These are phyloP conservation scores for Tolypocladium pustulatum DNA, from an alignment of 2,329 filamentous ascomycete genomes.

Conservation along the genomic window DNA sequence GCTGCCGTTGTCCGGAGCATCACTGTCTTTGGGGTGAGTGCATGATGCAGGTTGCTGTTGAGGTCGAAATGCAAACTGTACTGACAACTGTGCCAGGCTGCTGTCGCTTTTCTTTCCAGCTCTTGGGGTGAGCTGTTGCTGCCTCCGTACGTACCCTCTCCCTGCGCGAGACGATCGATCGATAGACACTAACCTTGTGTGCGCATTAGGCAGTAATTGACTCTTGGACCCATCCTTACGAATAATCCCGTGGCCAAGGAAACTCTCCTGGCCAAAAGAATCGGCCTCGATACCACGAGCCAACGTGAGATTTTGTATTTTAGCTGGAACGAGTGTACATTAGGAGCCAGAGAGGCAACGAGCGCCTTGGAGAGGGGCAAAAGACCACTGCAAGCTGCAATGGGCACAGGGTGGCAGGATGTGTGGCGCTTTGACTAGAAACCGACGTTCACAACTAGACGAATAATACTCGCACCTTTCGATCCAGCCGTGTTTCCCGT, in stretches of 20 bases:
- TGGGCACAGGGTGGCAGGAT: not conserved
- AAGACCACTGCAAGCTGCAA: not conserved
- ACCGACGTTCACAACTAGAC: not conserved
- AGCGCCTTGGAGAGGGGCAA: not conserved
- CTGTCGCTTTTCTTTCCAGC: constrained; percentile 55
- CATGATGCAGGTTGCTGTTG: not conserved
- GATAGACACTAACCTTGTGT: not conserved
- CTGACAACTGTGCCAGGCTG: constrained; percentile 6
- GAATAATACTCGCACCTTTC: not conserved
- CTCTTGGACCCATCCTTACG: not conserved
- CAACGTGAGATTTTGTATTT: not conserved
- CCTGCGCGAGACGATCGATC: not conserved
- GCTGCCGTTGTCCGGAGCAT: constrained; percentile 58
- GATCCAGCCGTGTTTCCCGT: not conserved
- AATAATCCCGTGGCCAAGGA: not conserved
- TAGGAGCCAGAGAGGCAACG: constrained; percentile 5
- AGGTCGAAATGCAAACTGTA: not conserved
- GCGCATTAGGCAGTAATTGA: constrained; percentile 1
- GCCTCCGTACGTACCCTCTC: constrained; percentile 41
- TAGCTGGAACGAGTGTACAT: constrained; percentile 13
- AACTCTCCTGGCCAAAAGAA: not conserved
- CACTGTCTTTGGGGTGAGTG: constrained; percentile 56
- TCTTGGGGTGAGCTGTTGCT: constrained; percentile 57
- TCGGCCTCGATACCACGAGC: not conserved
- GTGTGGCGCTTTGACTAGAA: not conserved